Evolutionary conservation across 257 asterid species (phyloP).

Genomic region (Agastache rugosa): DNA sequence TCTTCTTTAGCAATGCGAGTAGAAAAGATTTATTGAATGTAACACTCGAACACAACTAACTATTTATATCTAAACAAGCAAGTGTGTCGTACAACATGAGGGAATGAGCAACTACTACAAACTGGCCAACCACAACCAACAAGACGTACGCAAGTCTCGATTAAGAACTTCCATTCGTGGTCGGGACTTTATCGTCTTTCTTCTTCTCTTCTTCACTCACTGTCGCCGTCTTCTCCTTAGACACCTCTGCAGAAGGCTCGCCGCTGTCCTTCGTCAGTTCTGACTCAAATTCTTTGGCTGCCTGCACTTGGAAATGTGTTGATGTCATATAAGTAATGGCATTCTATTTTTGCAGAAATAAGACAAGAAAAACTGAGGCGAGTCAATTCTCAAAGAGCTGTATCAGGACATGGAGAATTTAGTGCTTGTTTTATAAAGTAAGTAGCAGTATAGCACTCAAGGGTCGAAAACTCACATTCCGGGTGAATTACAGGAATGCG

Average conservation of each 20-base stretch:
- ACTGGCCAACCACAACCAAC: slow-evolving; percentile 1
- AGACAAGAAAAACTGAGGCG: background rate
- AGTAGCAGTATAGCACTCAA: background rate
- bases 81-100: slow-evolving; percentile 7
- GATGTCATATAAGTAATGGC: slow-evolving; percentile 13
- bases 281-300: slow-evolving; percentile 89
- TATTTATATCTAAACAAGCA: slow-evolving; percentile 19
- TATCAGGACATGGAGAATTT: background rate
- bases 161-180: slow-evolving; percentile 54
- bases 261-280: slow-evolving; percentile 75
- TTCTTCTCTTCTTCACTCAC: slow-evolving; percentile 54
- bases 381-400: background rate
- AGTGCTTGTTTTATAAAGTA: slow-evolving; percentile 17
- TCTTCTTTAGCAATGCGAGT: background rate
- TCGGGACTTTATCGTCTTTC: slow-evolving; percentile 53
- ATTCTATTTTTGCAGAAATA: background rate
- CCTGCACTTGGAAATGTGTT: slow-evolving; percentile 49
- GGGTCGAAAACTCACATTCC: background rate
- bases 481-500: background rate
- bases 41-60: slow-evolving; percentile 22
- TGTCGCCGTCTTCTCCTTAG: slow-evolving; percentile 42
- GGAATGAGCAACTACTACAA: slow-evolving; percentile 31
- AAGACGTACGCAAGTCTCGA: slow-evolving; percentile 2
- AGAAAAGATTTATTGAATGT: background rate
- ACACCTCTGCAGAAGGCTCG: slow-evolving; percentile 48